phyloP scores from a whole-genome alignment of 2,329 filamentous ascomycete species.

The Cercospora sesami region DNA sequence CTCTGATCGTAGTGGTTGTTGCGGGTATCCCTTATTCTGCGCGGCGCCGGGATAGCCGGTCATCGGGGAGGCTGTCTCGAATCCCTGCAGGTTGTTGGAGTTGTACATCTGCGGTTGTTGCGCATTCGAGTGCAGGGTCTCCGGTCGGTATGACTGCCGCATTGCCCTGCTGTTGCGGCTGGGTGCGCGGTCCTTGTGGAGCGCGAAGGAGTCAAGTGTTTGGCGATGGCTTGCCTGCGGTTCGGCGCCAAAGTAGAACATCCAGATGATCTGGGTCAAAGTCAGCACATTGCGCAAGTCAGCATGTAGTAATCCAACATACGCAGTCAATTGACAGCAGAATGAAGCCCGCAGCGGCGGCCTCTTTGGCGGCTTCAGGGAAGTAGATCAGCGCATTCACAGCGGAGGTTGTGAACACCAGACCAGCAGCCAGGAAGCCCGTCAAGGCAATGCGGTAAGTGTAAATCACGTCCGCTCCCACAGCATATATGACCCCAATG shows the following conservation, averaged over 20 bases:
- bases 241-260: constrained; percentile 96
- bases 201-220: constrained; percentile 92
- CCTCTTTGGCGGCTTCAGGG: constrained; percentile 67
- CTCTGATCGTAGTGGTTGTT: constrained; percentile 22
- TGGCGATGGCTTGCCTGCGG: constrained; percentile 81
- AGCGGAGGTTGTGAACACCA: constrained; percentile 81
- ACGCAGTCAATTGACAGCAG: constrained; percentile 90
- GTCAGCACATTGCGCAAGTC: background rate
- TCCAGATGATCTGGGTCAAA: constrained; percentile 79
- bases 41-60: constrained; percentile 62
- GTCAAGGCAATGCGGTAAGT: constrained; percentile 93
- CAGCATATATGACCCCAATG: constrained; percentile 73
- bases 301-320: constrained; percentile 43
- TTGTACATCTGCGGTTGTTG: constrained; percentile 93
- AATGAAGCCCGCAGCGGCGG: constrained; percentile 89
- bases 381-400: constrained; percentile 86
- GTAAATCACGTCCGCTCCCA: constrained; percentile 79
- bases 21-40: constrained; percentile 21
- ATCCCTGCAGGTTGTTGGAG: constrained; percentile 88
- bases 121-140: constrained; percentile 69
- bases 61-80: constrained; percentile 91
- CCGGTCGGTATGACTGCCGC: constrained; percentile 76
- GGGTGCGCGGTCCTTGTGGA: constrained; percentile 76
- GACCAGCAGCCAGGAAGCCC: constrained; percentile 77
- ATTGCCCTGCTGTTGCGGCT: constrained; percentile 67